Percentiles rank a stretch among this genome's conserved stretches.
These are phyloP conservation scores for Claviceps lovelessii DNA, from an alignment of 2,329 filamentous ascomycete species.

Conservation along the genomic window DNA sequence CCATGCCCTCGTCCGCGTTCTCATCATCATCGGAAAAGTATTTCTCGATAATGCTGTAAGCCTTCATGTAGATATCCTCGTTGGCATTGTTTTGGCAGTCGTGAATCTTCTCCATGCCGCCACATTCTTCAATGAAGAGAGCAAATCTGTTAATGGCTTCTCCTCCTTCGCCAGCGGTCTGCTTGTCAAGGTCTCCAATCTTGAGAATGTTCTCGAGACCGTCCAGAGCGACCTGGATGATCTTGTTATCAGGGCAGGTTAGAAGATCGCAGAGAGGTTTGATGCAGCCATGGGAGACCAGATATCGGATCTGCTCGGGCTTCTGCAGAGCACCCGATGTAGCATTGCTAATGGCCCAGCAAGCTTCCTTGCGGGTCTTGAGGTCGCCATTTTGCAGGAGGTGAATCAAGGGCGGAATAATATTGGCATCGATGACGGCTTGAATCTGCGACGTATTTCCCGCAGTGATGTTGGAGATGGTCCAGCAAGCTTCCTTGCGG, in stretches of 20 bases:
- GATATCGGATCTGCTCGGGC: constrained; percentile 93
- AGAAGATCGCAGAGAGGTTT: constrained; percentile 93
- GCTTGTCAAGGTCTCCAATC: constrained; percentile 97
- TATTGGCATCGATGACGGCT: constrained; percentile 88
- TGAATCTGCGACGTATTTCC: constrained; percentile 98
- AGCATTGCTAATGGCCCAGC: constrained; percentile 98
- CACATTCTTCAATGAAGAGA: constrained; percentile 95
- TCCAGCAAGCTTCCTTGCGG: constrained; percentile 99
- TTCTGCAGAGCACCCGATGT: constrained; percentile 96
- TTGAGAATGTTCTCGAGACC: constrained; percentile 98
- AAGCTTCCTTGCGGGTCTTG: constrained; percentile 98
- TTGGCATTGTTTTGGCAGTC: constrained; percentile 99
- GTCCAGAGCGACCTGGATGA: constrained; percentile 95
- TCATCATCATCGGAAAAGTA: constrained; percentile 99
- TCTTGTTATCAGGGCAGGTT: constrained; percentile 97
- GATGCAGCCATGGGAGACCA: constrained; percentile 88
- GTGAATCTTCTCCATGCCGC: constrained; percentile 99
- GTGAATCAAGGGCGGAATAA: constrained; percentile 91
- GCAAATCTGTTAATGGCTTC: constrained; percentile 92
- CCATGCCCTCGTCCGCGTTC: constrained; percentile 68
- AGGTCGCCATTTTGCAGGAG: constrained; percentile 92
- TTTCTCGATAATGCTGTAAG: constrained; percentile 99
- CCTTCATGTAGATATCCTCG: constrained; percentile 99
- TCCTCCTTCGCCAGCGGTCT: constrained; percentile 58
- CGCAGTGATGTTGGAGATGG: constrained; percentile 96